Base-by-base conservation (phyloP, 2,329 filamentous ascomycete species). In the Monilinia laxa region DNA sequence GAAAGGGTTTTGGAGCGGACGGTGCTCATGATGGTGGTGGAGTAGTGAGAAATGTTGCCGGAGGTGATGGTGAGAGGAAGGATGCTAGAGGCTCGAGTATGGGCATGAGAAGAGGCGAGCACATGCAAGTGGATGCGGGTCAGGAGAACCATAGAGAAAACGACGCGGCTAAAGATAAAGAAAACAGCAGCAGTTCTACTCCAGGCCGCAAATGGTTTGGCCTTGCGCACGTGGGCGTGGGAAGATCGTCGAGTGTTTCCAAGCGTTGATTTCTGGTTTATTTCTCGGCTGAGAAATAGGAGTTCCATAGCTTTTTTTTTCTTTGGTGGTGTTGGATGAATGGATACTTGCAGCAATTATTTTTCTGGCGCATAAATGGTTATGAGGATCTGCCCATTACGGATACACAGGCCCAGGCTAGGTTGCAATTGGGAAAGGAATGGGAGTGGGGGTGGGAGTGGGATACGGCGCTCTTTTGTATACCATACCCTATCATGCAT, bases 151-250 rank as follows among this genome's bases (percentile, higher is more conserved):
- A 35, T 16, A 38, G 49, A n/a, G 53, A 57, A 31, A 65, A 35
- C 0, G 18, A 25, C n/a, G 4, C 51, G 12, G 25, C 7, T 31
- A 42, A 42, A 42, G 23, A 54, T 3, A 56, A 42, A 51, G 58
- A 40, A 35, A 38, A 23, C 28, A 51, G 7, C 16, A 18, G 14
- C 11, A 12, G 3, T 28, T 6, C 38, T 11, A 18, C 53, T n/a
- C 45, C 45, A 7, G 65, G 67, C 14, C 68, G 66, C 54, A 70
- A 70, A 54, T 71, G 70, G 70, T 70, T 71, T 55, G 67, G 68
- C 23, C 45, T 69, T 23, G 66, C 64, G 18, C 53, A 65, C 18
- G 52, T 59, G 10, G 68, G 60, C 51, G 28, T 60, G 6, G 58
- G 58, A 18, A 51, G 58, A 51, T 60, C 45, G n/a, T 20, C 20